Evolutionary conservation across 106 monocot species (phyloP).

Genomic region (Triglochin maritima): DNA sequence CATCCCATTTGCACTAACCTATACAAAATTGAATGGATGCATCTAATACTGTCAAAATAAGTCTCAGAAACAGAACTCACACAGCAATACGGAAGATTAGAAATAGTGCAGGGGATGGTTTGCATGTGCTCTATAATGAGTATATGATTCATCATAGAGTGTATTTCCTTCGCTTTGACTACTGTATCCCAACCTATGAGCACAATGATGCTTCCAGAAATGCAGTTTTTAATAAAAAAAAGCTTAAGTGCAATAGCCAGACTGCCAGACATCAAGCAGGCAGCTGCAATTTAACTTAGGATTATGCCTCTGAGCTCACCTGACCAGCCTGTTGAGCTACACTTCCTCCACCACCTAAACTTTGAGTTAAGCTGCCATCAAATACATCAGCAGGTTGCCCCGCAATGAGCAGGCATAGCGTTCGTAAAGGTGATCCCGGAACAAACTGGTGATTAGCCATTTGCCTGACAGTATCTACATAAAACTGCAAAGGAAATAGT

Average conservation of each 20-base stretch:
- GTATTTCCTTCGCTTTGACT: too few relatives aligned
- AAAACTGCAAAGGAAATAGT: constrained; percentile 42
- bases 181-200: too few relatives aligned
- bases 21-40: not conserved
- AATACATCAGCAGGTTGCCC: constrained; percentile 95
- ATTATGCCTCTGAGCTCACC: not conserved
- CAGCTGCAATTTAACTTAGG: not conserved
- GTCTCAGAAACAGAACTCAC: not conserved
- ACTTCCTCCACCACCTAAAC: constrained; percentile 21
- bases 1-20: constrained; percentile 53
- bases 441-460: constrained; percentile 86
- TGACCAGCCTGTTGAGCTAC: constrained; percentile 21
- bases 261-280: too few relatives aligned
- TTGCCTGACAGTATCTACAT: constrained; percentile 90
- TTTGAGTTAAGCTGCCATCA: constrained; percentile 16
- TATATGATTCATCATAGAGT: too few relatives aligned
- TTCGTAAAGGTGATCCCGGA: constrained; percentile 81
- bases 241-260: too few relatives aligned
- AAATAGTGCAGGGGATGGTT: too few relatives aligned
- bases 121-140: too few relatives aligned
- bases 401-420: constrained; percentile 90
- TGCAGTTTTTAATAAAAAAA: too few relatives aligned
- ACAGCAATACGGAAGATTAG: too few relatives aligned
- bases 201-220: too few relatives aligned
- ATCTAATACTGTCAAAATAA: not conserved